Percentiles rank a stretch among this genome's conserved stretches.
phyloP scores from a whole-genome alignment of 176 grass and related monocot species.

The Oryza australiensis region DNA sequence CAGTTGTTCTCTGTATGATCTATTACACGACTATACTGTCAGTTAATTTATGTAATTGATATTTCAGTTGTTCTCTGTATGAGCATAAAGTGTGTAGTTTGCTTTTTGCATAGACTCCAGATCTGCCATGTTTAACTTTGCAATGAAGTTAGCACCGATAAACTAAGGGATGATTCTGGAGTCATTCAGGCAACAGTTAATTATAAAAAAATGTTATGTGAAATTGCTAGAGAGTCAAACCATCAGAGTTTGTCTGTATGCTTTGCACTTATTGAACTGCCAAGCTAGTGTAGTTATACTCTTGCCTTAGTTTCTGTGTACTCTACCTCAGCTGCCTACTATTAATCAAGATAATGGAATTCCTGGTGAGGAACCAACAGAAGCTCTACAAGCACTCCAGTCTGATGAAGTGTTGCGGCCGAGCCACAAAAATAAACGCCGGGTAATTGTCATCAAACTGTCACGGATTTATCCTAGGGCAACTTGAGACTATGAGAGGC shows the following conservation, averaged over 20 bases:
- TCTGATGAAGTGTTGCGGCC: constrained; percentile 61
- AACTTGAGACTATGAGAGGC: background rate
- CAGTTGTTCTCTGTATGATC: background rate
- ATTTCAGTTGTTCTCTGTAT: too few relatives aligned
- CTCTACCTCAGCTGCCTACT: constrained; percentile 61
- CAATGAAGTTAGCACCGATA: background rate
- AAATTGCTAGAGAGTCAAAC: background rate
- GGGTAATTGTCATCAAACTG: constrained; percentile 29
- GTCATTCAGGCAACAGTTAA: too few relatives aligned
- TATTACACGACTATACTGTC: background rate
- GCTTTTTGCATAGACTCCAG: background rate
- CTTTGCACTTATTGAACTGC: too few relatives aligned
- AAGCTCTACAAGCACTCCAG: constrained; percentile 70
- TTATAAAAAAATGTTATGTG: too few relatives aligned
- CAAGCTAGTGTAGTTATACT: too few relatives aligned
- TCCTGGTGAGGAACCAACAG: constrained; percentile 64
- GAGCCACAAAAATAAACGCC: constrained; percentile 54
- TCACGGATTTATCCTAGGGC: background rate
- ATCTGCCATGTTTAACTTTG: background rate
- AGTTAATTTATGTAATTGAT: background rate
- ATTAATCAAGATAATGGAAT: constrained; percentile 74
- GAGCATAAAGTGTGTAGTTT: background rate
- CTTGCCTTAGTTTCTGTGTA: background rate
- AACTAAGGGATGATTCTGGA: too few relatives aligned
- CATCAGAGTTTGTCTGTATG: background rate